Evolutionary conservation across 805 yeast species (phyloP), one percentile per base, ranked within the genome.

Genomic region (Myxozyma nipponensis): DNA sequence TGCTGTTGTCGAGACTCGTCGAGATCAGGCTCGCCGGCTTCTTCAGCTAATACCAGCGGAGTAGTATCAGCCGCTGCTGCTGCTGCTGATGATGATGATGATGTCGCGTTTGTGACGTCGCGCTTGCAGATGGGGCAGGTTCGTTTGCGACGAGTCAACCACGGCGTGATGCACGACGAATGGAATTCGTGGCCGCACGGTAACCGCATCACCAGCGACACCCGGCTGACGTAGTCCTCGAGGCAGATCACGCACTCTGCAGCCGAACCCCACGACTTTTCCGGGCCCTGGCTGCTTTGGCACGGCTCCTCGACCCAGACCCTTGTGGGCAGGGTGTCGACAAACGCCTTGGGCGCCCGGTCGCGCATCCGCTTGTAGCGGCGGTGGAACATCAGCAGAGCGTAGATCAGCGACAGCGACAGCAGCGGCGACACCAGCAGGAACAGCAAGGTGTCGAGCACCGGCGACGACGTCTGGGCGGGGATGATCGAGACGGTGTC

Each of bases 121-220:
- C 65, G 70, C 58, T 79, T 79, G 66, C 86, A 81, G 49, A 81
- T 72, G 1, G 86, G 86, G 59, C 86, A 81, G 32, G 72, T 65
- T 50, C 78, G 70, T 46, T 75, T 71, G 58, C 79, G 77, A 53
- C 72, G 70, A 15, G 80, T 71, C 39, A 81, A 71, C 86, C 86
- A 81, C 51, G 77, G 78, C 22, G 80, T 69, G 44, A 81, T 73
- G 62, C 86, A 81, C 23, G 67, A 69, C 39, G 74, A 75, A 61
- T 81, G 86, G 66, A 74, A 81, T 54, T 79, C 77, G 63, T 81
- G 86, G 45, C 76, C 75, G 62, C 86, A 81, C 5, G 79, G 81
- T 43, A 81, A 68, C 21, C 74, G 69, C 66, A 80, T 69, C 18
- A 81, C 78, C 42, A 69, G 67, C 21, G 77, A 70, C 48, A 66